Conservation (phyloP, 768 basidiomycete genomes). For the Pleurotus giganteus region DNA sequence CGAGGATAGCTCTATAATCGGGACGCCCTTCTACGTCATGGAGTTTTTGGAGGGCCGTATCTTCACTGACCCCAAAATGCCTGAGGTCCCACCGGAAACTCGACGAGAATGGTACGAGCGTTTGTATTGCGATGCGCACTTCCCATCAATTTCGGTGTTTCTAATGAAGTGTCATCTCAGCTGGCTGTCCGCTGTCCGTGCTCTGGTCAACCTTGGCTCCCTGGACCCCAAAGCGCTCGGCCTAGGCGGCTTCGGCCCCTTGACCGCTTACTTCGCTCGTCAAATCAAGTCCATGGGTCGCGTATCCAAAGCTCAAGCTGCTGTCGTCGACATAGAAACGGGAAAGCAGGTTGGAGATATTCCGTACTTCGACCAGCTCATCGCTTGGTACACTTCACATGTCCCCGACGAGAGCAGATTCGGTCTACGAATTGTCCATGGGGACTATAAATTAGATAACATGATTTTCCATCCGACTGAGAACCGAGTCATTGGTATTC, state of each 20-base stretch:
- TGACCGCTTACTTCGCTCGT: conserved; percentile 84
- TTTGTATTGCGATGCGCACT: neutral
- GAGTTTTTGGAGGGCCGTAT: conserved; percentile 93
- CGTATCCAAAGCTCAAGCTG: conserved; percentile 78
- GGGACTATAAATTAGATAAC: conserved; percentile 98
- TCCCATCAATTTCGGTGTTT: neutral
- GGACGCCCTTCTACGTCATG: conserved; percentile 96
- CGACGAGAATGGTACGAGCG: conserved; percentile 66
- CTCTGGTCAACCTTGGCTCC: conserved; percentile 65
- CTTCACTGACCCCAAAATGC: conserved; percentile 83
- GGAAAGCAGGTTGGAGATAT: conserved; percentile 62
- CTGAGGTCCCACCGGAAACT: conserved; percentile 58
- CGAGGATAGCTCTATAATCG: conserved; percentile 72
- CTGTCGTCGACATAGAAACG: conserved; percentile 64
- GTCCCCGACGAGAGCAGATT: conserved; percentile 75
- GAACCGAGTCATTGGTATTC: conserved; percentile 88
- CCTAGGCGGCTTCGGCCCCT: conserved; percentile 67
- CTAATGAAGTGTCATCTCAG: conserved; percentile 32
- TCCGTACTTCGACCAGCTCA: conserved; percentile 68
- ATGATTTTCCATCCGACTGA: conserved; percentile 91
- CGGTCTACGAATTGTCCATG: conserved; percentile 88
- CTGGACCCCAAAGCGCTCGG: conserved; percentile 67
- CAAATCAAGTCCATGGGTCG: conserved; percentile 89
- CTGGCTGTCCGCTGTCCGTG: conserved; percentile 74
- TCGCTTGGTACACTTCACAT: conserved; percentile 72